Base-by-base conservation (phyloP, 2,329 filamentous ascomycete genomes). In the Pseudopithomyces chartarum region DNA sequence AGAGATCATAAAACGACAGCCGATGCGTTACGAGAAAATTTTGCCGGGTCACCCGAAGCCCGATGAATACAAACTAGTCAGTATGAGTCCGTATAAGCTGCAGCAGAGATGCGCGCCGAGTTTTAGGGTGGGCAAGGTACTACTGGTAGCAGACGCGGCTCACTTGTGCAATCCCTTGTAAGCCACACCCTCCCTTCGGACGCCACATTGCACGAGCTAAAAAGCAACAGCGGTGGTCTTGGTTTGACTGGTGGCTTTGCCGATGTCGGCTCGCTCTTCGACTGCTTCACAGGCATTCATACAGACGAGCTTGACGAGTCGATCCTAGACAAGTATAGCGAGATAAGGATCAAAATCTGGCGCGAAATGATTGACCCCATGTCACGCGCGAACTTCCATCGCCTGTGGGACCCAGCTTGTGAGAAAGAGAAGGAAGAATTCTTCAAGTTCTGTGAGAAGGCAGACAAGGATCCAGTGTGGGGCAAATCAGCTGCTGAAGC, bases 211-310 rank as follows among this genome's bases (percentile, higher is more conserved):
- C 48, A 22, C 45, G 48, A 29, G 53, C 56, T 65, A 47, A 65
- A 22, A 34, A 1, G 7, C 17, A 6, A 15, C 56, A 73, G 70
- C 72, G 86, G 86, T 44, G 86, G 86, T 0, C 75, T 88, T 15
- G 86, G 86, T 1, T 81, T 88, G 48, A 88, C 85, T 0, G 85
- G 85, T 6, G 86, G 86, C 0, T 84, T 89, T 53, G 84, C 85
- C n/a, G 86, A 88, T 61, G 80, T 86, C 2, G 85, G 84, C 11
- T 84, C 84, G 0, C 78, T 89, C 6, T 85, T 81, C 56, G 85
- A 89, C 62, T 87, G 85, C 63, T 78, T 88, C 10, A 67, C 63
- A 6, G 71, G 71, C 33, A 73, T 75, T 29, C 70, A 74, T 53
- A 59, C 68, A 32, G 68, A 71, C 52, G 63, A 69, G 51, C 68